These are phyloP conservation scores for Curvularia verruculosa DNA, from an alignment of 2,329 filamentous ascomycete species.

Conservation along the genomic window DNA sequence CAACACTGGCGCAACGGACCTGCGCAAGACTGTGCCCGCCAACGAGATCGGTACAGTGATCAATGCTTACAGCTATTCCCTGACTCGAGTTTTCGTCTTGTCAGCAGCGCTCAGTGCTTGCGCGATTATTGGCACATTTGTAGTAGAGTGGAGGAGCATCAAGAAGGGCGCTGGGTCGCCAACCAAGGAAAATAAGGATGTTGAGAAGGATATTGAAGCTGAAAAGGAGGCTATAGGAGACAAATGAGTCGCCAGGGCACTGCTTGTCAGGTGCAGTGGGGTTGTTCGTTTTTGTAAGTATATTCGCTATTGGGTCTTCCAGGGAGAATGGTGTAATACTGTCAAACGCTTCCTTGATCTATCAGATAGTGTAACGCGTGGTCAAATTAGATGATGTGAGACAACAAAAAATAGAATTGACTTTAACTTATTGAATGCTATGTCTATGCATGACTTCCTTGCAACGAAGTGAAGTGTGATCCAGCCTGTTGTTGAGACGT, in stretches of 20 bases:
- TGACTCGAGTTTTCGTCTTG: conserved; percentile 65
- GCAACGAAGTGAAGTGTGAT: neutral
- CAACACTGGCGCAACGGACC: conserved; percentile 60
- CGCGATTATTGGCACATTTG: conserved; percentile 59
- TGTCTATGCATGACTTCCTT: neutral
- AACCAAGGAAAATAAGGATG: neutral
- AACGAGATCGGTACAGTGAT: conserved; percentile 61
- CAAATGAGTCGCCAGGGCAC: neutral
- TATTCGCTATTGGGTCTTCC: neutral
- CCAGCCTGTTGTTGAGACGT: no score
- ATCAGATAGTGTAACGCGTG: neutral
- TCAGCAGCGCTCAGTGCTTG: conserved; percentile 61
- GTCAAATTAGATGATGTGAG: neutral
- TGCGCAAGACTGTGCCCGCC: conserved; percentile 60
- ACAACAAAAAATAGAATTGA: neutral
- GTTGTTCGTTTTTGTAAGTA: neutral
- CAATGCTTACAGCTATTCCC: conserved; percentile 51
- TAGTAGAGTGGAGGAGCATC: conserved; percentile 69
- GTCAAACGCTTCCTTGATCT: neutral
- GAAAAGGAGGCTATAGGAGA: neutral
- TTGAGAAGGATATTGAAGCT: neutral
- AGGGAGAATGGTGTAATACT: neutral
- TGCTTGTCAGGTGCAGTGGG: neutral
- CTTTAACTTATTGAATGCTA: neutral
- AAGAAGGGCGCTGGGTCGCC: conserved; percentile 3